Evolutionary conservation across 2,329 filamentous ascomycete genomes (phyloP).

Genomic region (Fusarium compactum): DNA sequence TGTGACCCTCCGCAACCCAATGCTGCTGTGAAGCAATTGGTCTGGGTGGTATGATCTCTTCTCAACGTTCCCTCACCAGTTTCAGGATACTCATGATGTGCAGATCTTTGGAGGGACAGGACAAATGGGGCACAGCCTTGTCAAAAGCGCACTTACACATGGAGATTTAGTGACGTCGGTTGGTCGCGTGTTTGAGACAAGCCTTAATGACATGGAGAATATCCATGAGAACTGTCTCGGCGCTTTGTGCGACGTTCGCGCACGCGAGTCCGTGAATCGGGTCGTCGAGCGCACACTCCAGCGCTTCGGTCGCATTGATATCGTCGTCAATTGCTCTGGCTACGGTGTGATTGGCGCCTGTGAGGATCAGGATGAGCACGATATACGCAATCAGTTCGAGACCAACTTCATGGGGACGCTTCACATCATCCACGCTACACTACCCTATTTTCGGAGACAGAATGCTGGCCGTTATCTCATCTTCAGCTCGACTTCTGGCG

Average conservation of each 20-base stretch:
- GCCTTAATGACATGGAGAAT: slow-evolving; percentile 75
- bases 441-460: slow-evolving; percentile 87
- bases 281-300: slow-evolving; percentile 78
- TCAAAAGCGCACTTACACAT: slow-evolving; percentile 82
- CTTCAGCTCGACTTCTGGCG: slow-evolving; percentile 92
- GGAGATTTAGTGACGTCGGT: slow-evolving; percentile 89
- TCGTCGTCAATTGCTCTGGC: slow-evolving; percentile 93
- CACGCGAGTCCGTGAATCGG: slow-evolving; percentile 78
- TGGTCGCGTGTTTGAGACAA: slow-evolving; percentile 84
- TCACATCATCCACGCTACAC: slow-evolving; percentile 88
- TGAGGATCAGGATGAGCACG: slow-evolving; percentile 96
- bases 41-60: slow-evolving; percentile 79
- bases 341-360: slow-evolving; percentile 96
- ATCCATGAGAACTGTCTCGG: slow-evolving; percentile 81
- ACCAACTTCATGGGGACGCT: slow-evolving; percentile 97
- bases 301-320: slow-evolving; percentile 84
- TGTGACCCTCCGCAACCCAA: slow-evolving; percentile 84
- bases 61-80: not conserved
- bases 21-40: slow-evolving; percentile 77
- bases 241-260: slow-evolving; percentile 89
- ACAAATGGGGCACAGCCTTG: slow-evolving; percentile 92
- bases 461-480: slow-evolving; percentile 87
- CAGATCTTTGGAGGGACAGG: slow-evolving; percentile 96
- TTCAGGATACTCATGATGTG: slow-evolving; percentile 9
- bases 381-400: slow-evolving; percentile 95